These are phyloP conservation scores for Pisolithus albus DNA, from an alignment of 768 basidiomycete genomes.

Conservation along the genomic window DNA sequence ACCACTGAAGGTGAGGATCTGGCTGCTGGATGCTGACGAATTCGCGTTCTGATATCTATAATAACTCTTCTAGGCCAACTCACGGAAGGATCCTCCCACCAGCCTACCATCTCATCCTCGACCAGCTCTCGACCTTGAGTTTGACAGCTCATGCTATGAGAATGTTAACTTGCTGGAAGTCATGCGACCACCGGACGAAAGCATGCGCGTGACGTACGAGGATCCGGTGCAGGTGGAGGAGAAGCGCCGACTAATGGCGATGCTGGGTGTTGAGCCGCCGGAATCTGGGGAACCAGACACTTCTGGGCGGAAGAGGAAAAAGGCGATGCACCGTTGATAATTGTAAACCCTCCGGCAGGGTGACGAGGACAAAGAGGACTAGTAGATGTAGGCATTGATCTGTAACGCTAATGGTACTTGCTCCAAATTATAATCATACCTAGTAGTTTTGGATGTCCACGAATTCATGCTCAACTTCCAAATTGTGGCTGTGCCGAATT, in stretches of 20 bases:
- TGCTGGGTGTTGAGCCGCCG: slow-evolving; percentile 34
- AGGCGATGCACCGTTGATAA: slow-evolving; percentile 22
- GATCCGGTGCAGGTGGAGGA: slow-evolving; percentile 60
- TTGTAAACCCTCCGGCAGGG: slow-evolving; percentile 6
- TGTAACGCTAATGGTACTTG: too few relatives aligned
- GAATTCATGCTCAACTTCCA: too few relatives aligned
- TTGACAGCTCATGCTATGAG: slow-evolving; percentile 20
- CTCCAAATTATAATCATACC: too few relatives aligned
- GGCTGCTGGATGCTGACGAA: not conserved
- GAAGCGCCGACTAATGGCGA: slow-evolving; percentile 47
- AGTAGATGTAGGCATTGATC: too few relatives aligned
- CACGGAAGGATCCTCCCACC: slow-evolving; percentile 34
- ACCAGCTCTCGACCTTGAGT: slow-evolving; percentile 1
- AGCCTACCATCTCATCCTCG: slow-evolving; percentile 10
- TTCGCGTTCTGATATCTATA: not conserved
- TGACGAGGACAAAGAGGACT: not conserved
- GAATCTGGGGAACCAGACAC: slow-evolving; percentile 2
- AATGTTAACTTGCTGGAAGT: slow-evolving; percentile 26
- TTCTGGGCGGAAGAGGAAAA: slow-evolving; percentile 11
- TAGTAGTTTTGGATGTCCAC: too few relatives aligned
- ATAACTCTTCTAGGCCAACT: slow-evolving; percentile 25
- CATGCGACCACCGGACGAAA: slow-evolving; percentile 32
- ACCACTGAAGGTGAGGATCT: slow-evolving; percentile 28
- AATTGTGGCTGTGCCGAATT: too few relatives aligned
- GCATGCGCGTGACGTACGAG: slow-evolving; percentile 57